These are phyloP conservation scores for Alternaria incomplexa DNA, from an alignment of 2,329 filamentous ascomycete genomes.

Conservation along the genomic window DNA sequence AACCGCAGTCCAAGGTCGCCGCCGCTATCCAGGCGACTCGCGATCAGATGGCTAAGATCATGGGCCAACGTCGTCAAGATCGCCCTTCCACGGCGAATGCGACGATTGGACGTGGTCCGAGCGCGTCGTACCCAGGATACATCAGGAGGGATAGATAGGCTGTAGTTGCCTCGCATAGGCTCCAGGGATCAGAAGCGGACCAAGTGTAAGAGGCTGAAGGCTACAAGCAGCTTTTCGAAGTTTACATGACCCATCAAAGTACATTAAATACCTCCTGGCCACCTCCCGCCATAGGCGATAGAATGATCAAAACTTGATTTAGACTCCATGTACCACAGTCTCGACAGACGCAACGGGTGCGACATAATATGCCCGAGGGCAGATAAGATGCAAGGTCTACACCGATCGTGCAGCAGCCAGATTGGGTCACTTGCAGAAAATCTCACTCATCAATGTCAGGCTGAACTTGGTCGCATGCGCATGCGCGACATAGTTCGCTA, in stretches of 20 bases:
- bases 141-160: neutral
- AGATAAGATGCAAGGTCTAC: neutral
- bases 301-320: neutral
- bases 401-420: conserved; percentile 2
- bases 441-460: conserved; percentile 4
- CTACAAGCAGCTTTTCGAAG: neutral
- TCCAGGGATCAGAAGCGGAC: neutral
- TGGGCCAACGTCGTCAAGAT: neutral
- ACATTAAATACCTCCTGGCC: neutral
- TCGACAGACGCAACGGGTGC: neutral
- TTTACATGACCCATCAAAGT: neutral
- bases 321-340: neutral
- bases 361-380: neutral
- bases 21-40: neutral
- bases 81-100: neutral
- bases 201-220: too few relatives aligned
- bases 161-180: neutral
- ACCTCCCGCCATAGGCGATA: neutral
- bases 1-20: neutral
- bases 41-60: neutral
- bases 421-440: conserved; percentile 2
- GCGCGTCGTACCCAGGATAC: neutral
- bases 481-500: conserved; percentile 13
- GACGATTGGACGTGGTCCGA: neutral
- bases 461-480: conserved; percentile 4